Percentiles rank a stretch among this genome's conserved stretches.
phyloP scores from a whole-genome alignment of 225 moss, liverwort and hornwort genomes.

The Lunularia cruciata region DNA sequence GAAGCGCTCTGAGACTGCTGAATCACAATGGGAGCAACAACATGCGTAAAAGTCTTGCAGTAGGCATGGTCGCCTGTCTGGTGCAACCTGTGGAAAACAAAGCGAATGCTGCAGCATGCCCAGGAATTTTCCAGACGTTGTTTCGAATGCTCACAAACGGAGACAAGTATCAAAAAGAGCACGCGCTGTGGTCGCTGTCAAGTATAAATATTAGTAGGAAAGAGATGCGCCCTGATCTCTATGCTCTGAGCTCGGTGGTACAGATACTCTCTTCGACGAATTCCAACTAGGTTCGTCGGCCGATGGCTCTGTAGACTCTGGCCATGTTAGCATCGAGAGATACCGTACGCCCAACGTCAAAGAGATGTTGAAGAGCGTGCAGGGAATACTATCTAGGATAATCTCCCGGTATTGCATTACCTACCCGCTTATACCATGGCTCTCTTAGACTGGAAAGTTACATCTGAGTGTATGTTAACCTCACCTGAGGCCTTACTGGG shows the following conservation, averaged over 20 bases:
- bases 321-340: background rate
- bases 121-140: background rate
- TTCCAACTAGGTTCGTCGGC: background rate
- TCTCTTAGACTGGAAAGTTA: background rate
- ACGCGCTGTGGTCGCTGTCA: background rate
- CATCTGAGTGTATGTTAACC: background rate
- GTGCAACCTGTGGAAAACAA: background rate
- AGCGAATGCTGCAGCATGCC: background rate
- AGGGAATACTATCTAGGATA: no score
- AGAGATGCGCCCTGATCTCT: background rate
- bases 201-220: background rate
- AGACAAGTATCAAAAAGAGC: background rate
- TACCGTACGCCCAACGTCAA: background rate
- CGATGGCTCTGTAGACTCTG: background rate
- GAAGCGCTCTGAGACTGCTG: background rate
- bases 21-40: background rate
- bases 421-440: background rate
- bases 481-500: background rate
- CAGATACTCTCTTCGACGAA: background rate
- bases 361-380: no score
- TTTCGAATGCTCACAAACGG: background rate
- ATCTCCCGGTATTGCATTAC: background rate
- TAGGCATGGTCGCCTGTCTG: background rate
- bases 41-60: background rate
- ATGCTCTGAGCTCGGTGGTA: background rate